A percentile compares a stretch with the other conserved stretches of the same genome.
Conservation (phyloP, 352 stramenopile genomes). For the Globisporangium carolinianum region DNA sequence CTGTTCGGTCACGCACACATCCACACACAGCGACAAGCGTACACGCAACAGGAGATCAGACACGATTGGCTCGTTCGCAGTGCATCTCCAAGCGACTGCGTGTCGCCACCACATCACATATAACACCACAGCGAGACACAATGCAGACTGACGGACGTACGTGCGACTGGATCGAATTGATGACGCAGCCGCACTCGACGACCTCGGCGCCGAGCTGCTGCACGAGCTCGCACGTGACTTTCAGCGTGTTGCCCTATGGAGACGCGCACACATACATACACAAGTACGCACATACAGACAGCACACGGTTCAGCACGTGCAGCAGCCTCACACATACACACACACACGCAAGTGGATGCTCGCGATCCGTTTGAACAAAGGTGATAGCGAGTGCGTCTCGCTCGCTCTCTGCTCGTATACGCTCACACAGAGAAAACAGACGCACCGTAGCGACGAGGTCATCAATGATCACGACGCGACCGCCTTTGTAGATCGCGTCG, state of each 20-base stretch:
- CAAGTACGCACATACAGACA: not conserved
- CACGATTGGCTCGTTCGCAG: too few relatives aligned
- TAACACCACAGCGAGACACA: not conserved
- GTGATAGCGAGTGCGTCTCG: too few relatives aligned
- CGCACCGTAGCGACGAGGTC: slow-evolving; percentile 71
- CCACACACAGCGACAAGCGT: too few relatives aligned
- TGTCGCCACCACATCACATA: too few relatives aligned
- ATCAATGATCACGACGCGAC: slow-evolving; percentile 72
- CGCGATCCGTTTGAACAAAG: too few relatives aligned
- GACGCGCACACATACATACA: not conserved
- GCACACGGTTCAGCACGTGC: too few relatives aligned
- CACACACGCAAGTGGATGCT: not conserved
- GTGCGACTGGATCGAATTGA: slow-evolving; percentile 47
- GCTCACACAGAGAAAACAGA: not conserved
- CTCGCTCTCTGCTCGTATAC: too few relatives aligned
- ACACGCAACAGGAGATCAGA: too few relatives aligned
- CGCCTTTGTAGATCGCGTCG: slow-evolving; percentile 63
- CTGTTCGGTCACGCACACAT: slow-evolving; percentile 7
- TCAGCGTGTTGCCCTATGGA: slow-evolving; percentile 63
- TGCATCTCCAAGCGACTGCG: too few relatives aligned
- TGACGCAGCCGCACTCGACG: slow-evolving; percentile 76
- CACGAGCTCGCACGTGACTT: slow-evolving; percentile 75
- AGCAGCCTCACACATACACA: not conserved
- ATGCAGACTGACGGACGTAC: slow-evolving; percentile 14
- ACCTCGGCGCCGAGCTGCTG: slow-evolving; percentile 58